These are phyloP conservation scores for Acidiella bohemica DNA, from an alignment of 495 filamentous ascomycete genomes.

Conservation along the genomic window DNA sequence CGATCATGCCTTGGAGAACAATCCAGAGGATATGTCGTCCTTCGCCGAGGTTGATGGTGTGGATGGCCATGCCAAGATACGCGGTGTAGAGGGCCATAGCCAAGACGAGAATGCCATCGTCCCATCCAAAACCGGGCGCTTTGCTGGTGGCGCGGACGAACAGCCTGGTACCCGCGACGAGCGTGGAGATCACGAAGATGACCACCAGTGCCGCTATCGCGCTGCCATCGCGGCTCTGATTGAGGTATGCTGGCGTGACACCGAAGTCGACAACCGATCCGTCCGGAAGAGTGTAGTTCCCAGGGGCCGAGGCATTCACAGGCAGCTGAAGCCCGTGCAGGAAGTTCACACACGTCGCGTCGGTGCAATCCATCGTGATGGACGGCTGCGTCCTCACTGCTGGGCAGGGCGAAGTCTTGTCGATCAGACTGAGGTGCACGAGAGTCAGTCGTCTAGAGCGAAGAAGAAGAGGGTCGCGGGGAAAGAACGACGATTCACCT, in stretches of 20 bases:
- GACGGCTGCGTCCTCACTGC: no score
- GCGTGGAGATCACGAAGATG: slow-evolving; percentile 30
- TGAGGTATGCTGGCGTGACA: slow-evolving; percentile 25
- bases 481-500: no score
- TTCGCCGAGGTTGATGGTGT: slow-evolving; percentile 34
- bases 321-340: background rate
- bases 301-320: background rate
- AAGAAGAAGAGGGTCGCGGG: no score
- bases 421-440: no score
- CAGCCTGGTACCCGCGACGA: slow-evolving; percentile 26
- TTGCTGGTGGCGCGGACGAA: slow-evolving; percentile 29
- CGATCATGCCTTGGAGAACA: slow-evolving; percentile 34
- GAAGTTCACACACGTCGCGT: background rate
- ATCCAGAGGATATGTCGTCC: slow-evolving; percentile 38
- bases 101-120: slow-evolving; percentile 1
- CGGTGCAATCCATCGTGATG: background rate
- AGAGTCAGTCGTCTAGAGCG: no score
- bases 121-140: background rate
- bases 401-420: no score
- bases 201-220: slow-evolving; percentile 29
- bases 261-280: background rate
- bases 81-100: slow-evolving; percentile 25
- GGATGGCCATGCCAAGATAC: slow-evolving; percentile 30
- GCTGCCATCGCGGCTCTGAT: slow-evolving; percentile 30
- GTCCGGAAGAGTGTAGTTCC: background rate